Base-by-base conservation (phyloP, 306 rosid genomes). In the Castanea crenata region DNA sequence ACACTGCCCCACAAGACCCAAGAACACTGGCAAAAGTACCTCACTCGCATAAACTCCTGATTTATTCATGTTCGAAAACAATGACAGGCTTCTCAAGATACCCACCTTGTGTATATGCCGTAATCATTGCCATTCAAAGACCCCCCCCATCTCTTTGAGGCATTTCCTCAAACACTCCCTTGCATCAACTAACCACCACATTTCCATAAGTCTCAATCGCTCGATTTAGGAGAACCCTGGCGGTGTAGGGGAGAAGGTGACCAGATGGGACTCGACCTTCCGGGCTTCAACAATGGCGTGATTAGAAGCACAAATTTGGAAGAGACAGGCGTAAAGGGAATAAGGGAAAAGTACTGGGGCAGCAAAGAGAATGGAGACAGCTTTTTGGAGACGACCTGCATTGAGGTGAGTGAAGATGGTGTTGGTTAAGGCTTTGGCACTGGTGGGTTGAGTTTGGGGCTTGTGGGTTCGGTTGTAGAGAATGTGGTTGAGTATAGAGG, bases 91-190 rank as follows among this genome's bases (percentile, higher is more conserved):
- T 83, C 3, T 69, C 55, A 0, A 88, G 84, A 76, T 46, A 73
- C 44, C 86, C 81, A 56, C 68, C 67, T 38, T 58, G 90, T 0
- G 91, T 62, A 76, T 80, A 88, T 3, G 90, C 97, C 0, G 85
- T 85, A 55, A 92, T 80, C 74, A 92, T 71, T 4, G 92, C n/a
- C 87, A 74, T 92, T 92, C 95, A 95, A 92, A 1, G 97, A 80
- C 1, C 80, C 1, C 95, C 97, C 38, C 38, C 0, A 92, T 90
- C 91, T 85, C 86, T 76, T 1, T 75, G 81, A 44, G 91, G 93
- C 97, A 92, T 92, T 90, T 92, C 92, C 55, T 92, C 91, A 77
- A 92, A 92, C 88, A 55, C 80, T 86, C 90, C 38, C 85, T 29
- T 0, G 95, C 95, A 55, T 92, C 93, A 2, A 61, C 86, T n/a